Percentiles rank a stretch among this genome's conserved stretches.
Conservation (phyloP, 768 basidiomycete species). For the Gloeopeniophorella convolvens region DNA sequence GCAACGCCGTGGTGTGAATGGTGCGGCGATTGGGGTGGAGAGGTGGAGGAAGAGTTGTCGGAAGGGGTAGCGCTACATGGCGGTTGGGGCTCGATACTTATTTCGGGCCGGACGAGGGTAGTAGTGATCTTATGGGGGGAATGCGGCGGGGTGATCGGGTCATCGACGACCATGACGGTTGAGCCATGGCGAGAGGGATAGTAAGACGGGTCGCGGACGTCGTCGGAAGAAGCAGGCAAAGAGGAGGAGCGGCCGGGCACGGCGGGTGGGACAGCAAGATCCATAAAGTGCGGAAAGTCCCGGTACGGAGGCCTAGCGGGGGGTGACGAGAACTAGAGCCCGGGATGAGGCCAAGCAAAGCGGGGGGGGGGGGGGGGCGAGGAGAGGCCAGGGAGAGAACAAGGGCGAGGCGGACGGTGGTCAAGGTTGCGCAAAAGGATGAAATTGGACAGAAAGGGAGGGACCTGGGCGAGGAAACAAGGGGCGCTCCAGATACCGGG, state of each 20-base stretch:
- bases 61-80: neutral
- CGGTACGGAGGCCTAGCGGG: no score
- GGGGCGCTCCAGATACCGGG: no score
- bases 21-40: conserved; percentile 11
- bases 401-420: no score
- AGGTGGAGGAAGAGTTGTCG: conserved; percentile 3
- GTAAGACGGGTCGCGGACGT: neutral
- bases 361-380: no score
- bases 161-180: conserved; percentile 17
- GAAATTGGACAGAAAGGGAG: no score
- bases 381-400: no score
- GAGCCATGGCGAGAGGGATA: conserved; percentile 11
- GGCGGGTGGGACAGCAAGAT: conserved; percentile 6
- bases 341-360: no score
- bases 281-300: conserved; percentile 12
- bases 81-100: conserved; percentile 9
- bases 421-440: no score
- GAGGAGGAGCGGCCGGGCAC: conserved; percentile 16
- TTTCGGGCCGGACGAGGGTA: conserved; percentile 2
- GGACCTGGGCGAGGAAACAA: no score
- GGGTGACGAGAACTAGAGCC: no score
- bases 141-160: conserved; percentile 11
- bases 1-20: conserved; percentile 3
- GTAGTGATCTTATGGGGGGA: conserved; percentile 5
- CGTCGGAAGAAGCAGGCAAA: conserved; percentile 7